These are phyloP conservation scores for Rhizophagus clarus DNA, from an alignment of 192 early-diverging fungal species.

Conservation along the genomic window DNA sequence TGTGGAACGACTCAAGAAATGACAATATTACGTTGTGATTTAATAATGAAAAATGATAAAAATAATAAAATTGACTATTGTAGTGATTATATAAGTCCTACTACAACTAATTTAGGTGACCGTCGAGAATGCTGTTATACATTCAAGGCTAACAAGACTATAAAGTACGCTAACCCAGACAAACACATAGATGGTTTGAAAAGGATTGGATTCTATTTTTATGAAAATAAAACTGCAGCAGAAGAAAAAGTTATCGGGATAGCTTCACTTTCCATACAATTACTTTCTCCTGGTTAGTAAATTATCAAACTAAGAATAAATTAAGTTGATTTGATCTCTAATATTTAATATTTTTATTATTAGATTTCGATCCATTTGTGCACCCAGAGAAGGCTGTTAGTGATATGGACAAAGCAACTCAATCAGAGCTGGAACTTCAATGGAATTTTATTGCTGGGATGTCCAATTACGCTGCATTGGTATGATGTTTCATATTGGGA, in stretches of 20 bases:
- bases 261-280: not conserved
- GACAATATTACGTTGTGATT: no score
- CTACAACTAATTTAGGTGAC: not conserved
- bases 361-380: not conserved
- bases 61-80: not conserved
- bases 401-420: not conserved
- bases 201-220: slow-evolving; percentile 8
- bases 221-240: not conserved
- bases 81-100: not conserved
- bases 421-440: not conserved
- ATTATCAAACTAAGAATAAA: not conserved
- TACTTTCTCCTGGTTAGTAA: not conserved
- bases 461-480: not conserved
- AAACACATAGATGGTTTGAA: not conserved
- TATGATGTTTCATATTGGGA: not conserved
- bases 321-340: not conserved
- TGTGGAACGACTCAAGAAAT: no score
- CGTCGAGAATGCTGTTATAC: not conserved
- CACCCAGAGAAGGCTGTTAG: not conserved
- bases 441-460: slow-evolving; percentile 14
- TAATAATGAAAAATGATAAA: no score
- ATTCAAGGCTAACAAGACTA: not conserved
- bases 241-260: not conserved
- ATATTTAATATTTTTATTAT: not conserved
- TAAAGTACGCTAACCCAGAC: not conserved